Conservation (phyloP, 176 grass and related monocot species). For the Bothriochloa decipiens region DNA sequence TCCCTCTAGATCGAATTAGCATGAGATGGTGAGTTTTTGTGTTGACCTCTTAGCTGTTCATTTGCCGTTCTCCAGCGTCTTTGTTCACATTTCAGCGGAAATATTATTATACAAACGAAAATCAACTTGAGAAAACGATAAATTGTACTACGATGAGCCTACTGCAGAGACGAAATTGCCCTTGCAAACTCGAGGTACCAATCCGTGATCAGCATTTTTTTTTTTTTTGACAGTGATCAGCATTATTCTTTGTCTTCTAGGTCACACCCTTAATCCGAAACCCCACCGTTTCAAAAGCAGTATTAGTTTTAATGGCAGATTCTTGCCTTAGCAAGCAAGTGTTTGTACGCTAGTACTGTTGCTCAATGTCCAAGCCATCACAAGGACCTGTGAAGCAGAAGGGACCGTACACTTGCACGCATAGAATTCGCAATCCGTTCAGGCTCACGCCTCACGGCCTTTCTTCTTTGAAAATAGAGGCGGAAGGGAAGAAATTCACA, state of each 20-base stretch:
- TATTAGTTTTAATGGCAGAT: conserved; percentile 23
- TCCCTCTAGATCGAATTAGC: neutral
- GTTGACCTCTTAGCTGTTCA: neutral
- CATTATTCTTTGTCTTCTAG: neutral
- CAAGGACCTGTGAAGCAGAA: neutral
- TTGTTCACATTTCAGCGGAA: neutral
- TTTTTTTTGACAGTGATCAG: neutral
- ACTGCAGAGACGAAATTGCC: neutral
- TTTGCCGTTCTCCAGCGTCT: neutral
- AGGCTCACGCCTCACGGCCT: neutral
- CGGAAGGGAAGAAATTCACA: neutral
- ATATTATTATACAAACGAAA: neutral
- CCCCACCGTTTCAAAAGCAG: neutral
- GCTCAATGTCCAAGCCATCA: conserved; percentile 23
- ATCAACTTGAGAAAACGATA: neutral
- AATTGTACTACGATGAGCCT: neutral
- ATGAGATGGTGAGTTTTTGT: neutral
- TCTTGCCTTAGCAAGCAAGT: conserved; percentile 38
- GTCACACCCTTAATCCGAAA: neutral
- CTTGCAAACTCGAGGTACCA: neutral
- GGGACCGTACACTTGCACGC: conserved; percentile 19
- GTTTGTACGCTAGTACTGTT: conserved; percentile 1
- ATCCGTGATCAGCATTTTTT: too few relatives aligned
- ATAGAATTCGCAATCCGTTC: neutral
- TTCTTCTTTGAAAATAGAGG: neutral